Evolutionary conservation across 305 asterid species (phyloP).

Genomic region (Fraxinus velutina): DNA sequence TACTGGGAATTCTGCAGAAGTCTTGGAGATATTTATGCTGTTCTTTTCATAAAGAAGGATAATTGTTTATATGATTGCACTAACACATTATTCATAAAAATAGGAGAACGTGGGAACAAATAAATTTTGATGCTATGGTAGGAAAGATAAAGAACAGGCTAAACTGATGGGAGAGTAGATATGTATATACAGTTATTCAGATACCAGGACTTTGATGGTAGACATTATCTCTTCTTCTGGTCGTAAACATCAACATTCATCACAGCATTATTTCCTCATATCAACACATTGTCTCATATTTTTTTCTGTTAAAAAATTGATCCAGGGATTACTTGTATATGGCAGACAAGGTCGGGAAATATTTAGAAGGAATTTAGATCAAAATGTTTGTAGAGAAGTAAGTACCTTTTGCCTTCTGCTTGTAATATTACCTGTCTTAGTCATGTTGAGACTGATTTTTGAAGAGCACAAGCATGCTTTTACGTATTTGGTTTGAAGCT

Average conservation of each 20-base stretch:
- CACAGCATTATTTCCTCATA: neutral
- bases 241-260: neutral
- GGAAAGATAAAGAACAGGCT: neutral
- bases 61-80: neutral
- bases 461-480: neutral
- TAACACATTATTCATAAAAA: neutral
- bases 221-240: neutral
- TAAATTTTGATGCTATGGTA: neutral
- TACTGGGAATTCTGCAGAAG: slow-evolving; percentile 6
- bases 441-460: slow-evolving; percentile 7
- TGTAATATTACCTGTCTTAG: no score
- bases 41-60: slow-evolving; percentile 7
- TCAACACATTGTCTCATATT: slow-evolving; percentile 16
- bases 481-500: neutral
- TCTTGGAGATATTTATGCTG: neutral
- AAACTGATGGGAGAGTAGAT: neutral
- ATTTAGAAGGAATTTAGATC: slow-evolving; percentile 70
- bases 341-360: slow-evolving; percentile 92
- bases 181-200: slow-evolving; percentile 1
- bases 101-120: neutral
- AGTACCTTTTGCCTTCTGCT: no score
- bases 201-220: slow-evolving; percentile 16
- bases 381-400: slow-evolving; percentile 76
- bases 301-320: slow-evolving; percentile 17
- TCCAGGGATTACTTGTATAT: slow-evolving; percentile 91